A percentile compares a stretch with the other conserved stretches of the same genome.
phyloP scores from a whole-genome alignment of 306 rosid genomes.

The Cercis canadensis region DNA sequence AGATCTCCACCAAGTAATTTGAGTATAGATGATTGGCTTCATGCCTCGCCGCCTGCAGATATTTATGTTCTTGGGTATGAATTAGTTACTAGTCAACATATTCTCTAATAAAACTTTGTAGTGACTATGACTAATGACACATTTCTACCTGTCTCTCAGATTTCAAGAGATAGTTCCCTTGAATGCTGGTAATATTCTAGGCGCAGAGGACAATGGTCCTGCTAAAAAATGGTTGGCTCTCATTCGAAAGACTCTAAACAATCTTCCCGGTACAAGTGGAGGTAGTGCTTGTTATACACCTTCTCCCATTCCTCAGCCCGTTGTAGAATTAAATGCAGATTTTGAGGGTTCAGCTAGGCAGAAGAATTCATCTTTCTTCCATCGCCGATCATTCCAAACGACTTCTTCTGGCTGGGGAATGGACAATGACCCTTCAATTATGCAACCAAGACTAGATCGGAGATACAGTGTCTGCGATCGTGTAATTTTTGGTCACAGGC shows the following conservation, averaged over 20 bases:
- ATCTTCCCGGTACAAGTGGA: constrained; percentile 92
- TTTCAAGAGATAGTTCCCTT: constrained; percentile 99
- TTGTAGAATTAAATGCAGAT: constrained; percentile 88
- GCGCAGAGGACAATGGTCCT: constrained; percentile 99
- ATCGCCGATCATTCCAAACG: constrained; percentile 92
- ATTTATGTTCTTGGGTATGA: constrained; percentile 98
- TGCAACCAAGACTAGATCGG: constrained; percentile 84
- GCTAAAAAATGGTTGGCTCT: constrained; percentile 99
- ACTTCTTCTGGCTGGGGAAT: constrained; percentile 82
- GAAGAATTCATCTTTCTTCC: constrained; percentile 93
- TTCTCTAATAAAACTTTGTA: constrained; percentile 16
- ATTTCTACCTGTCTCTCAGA: constrained; percentile 50
- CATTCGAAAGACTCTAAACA: constrained; percentile 84
- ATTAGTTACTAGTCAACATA: constrained; percentile 17
- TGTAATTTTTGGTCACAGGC: constrained; percentile 86
- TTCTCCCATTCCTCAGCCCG: constrained; percentile 92
- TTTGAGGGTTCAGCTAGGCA: constrained; percentile 95
- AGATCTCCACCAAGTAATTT: constrained; percentile 92
- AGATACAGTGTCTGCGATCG: constrained; percentile 96
- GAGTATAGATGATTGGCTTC: constrained; percentile 93
- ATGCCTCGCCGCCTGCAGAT: constrained; percentile 94
- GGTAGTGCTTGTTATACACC: constrained; percentile 83
- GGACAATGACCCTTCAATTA: constrained; percentile 80
- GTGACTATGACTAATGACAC: constrained; percentile 31
- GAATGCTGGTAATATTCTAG: constrained; percentile 96